phyloP scores from a whole-genome alignment of 2,329 filamentous ascomycete species.

The Lasiodiplodia hormozganensis region DNA sequence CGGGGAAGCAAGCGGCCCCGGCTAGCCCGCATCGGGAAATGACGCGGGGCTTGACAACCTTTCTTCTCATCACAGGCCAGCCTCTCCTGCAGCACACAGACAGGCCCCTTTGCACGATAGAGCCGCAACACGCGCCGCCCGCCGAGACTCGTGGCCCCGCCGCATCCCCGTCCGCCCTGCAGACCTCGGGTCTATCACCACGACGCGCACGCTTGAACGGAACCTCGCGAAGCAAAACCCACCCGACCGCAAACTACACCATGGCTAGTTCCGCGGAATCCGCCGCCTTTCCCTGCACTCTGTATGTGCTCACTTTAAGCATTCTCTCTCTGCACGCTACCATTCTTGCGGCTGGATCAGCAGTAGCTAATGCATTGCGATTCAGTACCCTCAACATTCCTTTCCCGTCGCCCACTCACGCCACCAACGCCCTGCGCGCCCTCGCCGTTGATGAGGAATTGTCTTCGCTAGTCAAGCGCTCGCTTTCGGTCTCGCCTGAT shows the following conservation, averaged over 20 bases:
- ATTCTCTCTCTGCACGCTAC: neutral
- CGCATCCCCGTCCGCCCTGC: neutral
- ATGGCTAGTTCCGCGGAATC: slow-evolving; percentile 24
- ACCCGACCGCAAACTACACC: neutral
- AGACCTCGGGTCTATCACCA: slow-evolving; percentile 6
- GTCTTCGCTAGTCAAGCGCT: slow-evolving; percentile 79
- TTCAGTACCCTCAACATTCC: slow-evolving; percentile 76
- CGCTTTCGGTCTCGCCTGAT: slow-evolving; percentile 63
- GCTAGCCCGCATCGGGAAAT: neutral
- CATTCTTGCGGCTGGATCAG: neutral
- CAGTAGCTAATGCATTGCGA: slow-evolving; percentile 6
- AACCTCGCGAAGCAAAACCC: neutral
- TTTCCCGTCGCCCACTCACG: slow-evolving; percentile 80
- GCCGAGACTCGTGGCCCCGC: neutral
- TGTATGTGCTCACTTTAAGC: slow-evolving; percentile 39
- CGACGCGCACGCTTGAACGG: neutral
- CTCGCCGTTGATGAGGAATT: slow-evolving; percentile 88
- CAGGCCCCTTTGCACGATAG: neutral
- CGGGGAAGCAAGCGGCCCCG: slow-evolving; percentile 6
- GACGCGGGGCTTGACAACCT: neutral
- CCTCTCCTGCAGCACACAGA: neutral
- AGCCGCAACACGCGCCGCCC: slow-evolving; percentile 12
- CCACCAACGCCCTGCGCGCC: slow-evolving; percentile 74
- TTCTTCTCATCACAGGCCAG: neutral
- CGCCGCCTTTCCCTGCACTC: slow-evolving; percentile 45